Evolutionary conservation across 257 asterid species (phyloP).

Genomic region (Solanum pinnatisectum): DNA sequence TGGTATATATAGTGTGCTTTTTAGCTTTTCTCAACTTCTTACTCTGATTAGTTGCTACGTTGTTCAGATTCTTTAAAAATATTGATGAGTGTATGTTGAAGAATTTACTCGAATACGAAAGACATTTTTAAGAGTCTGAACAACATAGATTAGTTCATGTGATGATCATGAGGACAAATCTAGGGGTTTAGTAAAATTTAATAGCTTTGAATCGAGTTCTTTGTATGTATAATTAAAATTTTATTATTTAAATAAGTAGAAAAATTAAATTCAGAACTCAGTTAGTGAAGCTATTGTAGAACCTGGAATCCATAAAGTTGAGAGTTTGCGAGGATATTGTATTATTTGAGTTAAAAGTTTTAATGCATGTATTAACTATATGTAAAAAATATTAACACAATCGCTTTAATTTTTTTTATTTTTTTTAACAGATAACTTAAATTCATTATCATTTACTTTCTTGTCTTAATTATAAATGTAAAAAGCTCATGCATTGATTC

Average conservation of each 20-base stretch:
- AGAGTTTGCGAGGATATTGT: background rate
- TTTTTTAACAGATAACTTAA: background rate
- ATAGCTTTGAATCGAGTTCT: background rate
- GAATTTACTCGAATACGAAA: fast-evolving
- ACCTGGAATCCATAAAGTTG: background rate
- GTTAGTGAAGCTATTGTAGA: background rate
- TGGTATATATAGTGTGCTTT: no score
- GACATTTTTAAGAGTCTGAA: fast-evolving
- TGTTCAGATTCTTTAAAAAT: fast-evolving
- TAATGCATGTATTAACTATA: background rate
- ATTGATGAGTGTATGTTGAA: background rate
- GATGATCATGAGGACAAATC: background rate
- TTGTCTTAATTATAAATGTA: background rate
- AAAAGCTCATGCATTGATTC: background rate
- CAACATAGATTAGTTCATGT: background rate
- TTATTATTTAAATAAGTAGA: background rate
- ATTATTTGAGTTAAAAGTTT: background rate
- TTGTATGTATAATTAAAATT: background rate
- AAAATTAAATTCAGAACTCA: background rate
- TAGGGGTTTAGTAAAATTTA: background rate
- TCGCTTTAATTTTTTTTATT: background rate
- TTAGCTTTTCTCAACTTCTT: no score
- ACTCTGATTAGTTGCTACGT: background rate
- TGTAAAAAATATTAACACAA: background rate
- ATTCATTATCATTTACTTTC: background rate